Base-by-base conservation (phyloP, 2,329 filamentous ascomycete genomes). In the Zymoseptoria ardabiliae region DNA sequence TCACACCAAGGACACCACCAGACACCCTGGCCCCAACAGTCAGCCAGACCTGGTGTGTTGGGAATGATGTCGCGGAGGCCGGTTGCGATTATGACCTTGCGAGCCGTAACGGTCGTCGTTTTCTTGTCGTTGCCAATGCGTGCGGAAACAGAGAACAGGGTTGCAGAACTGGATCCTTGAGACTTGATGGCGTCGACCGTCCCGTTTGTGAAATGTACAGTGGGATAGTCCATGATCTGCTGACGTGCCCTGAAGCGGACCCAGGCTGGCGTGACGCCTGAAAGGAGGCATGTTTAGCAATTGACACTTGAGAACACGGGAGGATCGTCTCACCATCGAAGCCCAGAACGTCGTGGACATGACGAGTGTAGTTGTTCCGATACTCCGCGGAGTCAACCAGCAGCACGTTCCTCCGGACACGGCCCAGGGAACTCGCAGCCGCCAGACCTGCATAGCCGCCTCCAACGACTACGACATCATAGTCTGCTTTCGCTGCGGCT, bases 1-100 rank as follows among this genome's bases (percentile, higher is more conserved):
- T 68, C 66, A 53, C 66, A 67, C 56, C 65, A 66, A 3, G 62
- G 61, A 56, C 66, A 68, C 59, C 66, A 64, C 50, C 66, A 68
- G 48, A 68, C 67, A 28, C 61, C 63, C n/a, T 57, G 50, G n/a
- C 62, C 63, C 66, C 66, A 68, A 45, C 64, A 63, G 28, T 66
- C 66, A 4, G n/a, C 23, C 25, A 65, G 64, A 9, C 66, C 66
- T 20, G 61, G 55, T 17, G 66, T 57, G 35, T 62, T 57, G 5
- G 66, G 65, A 3, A 68, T 58, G 17, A 62, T 49, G 41, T 69
- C 66, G 45, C 61, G 59, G 35, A 61, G 58, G 21, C 66, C 66
- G 17, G 62, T 68, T 25, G 61, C 66, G 25, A 69, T 58, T 3
- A 67, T 55, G 19, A 69, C n/a, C 17, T 65, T 65, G 13, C 59